Percentiles rank a stretch among this genome's conserved stretches.
These are phyloP conservation scores for Sporisorium exsertum DNA, from an alignment of 1,284 basidiomycete genomes.

Conservation along the genomic window DNA sequence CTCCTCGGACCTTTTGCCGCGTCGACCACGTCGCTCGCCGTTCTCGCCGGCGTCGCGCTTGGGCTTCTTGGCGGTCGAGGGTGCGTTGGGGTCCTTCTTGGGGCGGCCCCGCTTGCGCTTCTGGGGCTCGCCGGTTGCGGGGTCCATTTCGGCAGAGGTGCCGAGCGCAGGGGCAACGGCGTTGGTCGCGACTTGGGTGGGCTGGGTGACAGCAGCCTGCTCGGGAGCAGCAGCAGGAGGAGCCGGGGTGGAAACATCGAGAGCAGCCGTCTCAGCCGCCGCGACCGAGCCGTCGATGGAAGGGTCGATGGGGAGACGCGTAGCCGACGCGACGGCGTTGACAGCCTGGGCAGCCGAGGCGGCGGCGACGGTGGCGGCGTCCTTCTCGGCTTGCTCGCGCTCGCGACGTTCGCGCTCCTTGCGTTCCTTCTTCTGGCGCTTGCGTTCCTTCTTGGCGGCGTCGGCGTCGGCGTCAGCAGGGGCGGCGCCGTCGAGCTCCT, in stretches of 20 bases:
- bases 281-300: constrained; percentile 20
- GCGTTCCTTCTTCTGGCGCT: constrained; percentile 52
- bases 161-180: constrained; percentile 12
- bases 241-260: constrained; percentile 4
- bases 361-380: constrained; percentile 49
- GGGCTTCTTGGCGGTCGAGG: constrained; percentile 32
- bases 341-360: constrained; percentile 48
- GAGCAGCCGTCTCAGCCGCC: constrained; percentile 10
- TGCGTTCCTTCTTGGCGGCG: constrained; percentile 27
- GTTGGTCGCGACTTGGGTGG: constrained; percentile 9
- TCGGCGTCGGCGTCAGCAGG: not conserved
- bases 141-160: constrained; percentile 9
- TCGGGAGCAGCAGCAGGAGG: not conserved
- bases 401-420: constrained; percentile 42
- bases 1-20: constrained; percentile 42
- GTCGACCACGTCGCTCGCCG: constrained; percentile 34
- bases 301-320: constrained; percentile 48
- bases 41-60: constrained; percentile 35
- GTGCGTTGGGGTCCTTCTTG: constrained; percentile 32
- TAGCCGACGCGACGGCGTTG: constrained; percentile 39
- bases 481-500: constrained; percentile 6
- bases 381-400: constrained; percentile 51
- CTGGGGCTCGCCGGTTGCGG: constrained; percentile 20
- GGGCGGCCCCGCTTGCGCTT: constrained; percentile 46
- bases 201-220: constrained; percentile 12